Percentiles rank a stretch among this genome's conserved stretches.
Conservation (phyloP, 2,329 filamentous ascomycete species). For the Botryotinia narcissicola region DNA sequence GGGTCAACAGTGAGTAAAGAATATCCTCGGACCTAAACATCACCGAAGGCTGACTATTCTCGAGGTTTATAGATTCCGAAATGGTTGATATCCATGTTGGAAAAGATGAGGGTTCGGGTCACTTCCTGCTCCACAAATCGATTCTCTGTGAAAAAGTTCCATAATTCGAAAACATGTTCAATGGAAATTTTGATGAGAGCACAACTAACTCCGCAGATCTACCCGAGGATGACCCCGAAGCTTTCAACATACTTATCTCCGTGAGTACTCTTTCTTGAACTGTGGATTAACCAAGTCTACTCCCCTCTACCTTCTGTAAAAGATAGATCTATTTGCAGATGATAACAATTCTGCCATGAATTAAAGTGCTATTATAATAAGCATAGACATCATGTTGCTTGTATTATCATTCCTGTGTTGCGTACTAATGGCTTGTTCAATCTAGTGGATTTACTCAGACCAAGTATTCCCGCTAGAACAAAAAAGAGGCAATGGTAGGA, state of each 20-base stretch:
- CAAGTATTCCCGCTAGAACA: background rate
- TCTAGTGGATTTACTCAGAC: constrained; percentile 20
- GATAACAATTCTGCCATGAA: background rate
- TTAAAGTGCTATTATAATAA: background rate
- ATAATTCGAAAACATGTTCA: constrained; percentile 26
- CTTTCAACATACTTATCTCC: constrained; percentile 19
- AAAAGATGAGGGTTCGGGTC: background rate
- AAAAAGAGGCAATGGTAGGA: rapidly evolving
- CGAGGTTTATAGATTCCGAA: constrained; percentile 1
- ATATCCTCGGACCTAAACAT: too few species aligned
- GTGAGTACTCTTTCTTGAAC: background rate
- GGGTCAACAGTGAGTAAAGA: background rate
- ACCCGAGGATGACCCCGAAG: constrained; percentile 19
- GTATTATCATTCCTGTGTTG: too few species aligned
- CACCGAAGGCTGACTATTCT: background rate
- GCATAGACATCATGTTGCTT: background rate
- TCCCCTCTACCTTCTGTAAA: background rate
- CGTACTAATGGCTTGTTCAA: background rate
- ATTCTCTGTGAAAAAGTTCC: constrained; percentile 23
- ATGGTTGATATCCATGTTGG: constrained; percentile 21
- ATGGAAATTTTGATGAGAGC: constrained; percentile 17
- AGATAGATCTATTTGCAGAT: background rate
- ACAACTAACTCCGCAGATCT: constrained; percentile 5
- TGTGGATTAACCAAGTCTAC: too few species aligned
- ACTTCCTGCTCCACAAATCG: constrained; percentile 17